Base-by-base conservation (phyloP, 129 eudicot genomes). In the Artemisia annua region DNA sequence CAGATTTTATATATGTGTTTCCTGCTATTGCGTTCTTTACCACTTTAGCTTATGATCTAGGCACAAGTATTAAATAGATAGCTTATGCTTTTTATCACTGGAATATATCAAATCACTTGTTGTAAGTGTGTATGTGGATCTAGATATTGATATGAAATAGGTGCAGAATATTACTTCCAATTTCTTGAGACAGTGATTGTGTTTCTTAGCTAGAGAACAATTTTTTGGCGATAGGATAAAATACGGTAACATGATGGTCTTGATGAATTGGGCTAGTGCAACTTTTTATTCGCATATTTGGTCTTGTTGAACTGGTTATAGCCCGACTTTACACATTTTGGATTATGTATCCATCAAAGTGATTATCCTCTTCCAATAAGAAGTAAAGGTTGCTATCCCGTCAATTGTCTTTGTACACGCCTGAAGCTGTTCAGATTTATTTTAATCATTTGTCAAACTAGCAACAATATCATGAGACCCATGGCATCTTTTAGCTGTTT, bases 1-100 rank as follows among this genome's bases (percentile, higher is more conserved):
- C 61, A 68, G 55, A 69, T 77, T 54, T 59, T 6, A 48, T 28
- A 67, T 12, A 28, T 7, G n/a, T 12, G 2, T 57, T 48, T 76
- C n/a, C 12, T 67, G 1, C 19, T 4, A 4, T 26, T 10, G 16
- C 18, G 14, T 43, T 43, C 54, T 55, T 18, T 5, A 19, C 26
- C 2, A 48, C 74, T 35, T 16, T 9, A 60, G 56, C 8, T 58
- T 15, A 46, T 52, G 15, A 43, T 9, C 30, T 8, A 22, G 8
- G 12, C 10, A 6, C 12, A 18, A 56, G 24, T 39, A 56, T n/a
- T 56, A 56, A 11, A 13, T 46, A 44, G 13, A n/a, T n/a, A 39
- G 22, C 15, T 67, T 67, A 50, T 10, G 26, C 26, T 9, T 1
- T 16, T 53, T 26, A n/a, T 15, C 59, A 49, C 4, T 2, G 1